A percentile compares a stretch with the other conserved stretches of the same genome.
phyloP scores from a whole-genome alignment of 768 basidiomycete genomes.

The Amanita muscaria region DNA sequence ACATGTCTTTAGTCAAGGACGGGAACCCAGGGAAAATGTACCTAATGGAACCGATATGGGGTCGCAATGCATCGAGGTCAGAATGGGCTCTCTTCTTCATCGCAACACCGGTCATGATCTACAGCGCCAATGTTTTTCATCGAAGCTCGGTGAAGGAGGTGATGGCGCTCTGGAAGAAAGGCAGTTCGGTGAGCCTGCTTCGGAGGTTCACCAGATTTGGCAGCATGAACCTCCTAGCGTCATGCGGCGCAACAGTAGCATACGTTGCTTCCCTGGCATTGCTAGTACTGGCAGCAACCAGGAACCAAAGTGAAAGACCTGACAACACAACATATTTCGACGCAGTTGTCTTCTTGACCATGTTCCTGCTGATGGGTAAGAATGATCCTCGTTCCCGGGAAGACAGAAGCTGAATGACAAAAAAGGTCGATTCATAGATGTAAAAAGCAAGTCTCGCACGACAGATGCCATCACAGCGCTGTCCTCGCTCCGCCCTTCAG shows the following conservation, averaged over 20 bases:
- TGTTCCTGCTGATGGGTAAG: slow-evolving; percentile 66
- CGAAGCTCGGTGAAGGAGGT: slow-evolving; percentile 46
- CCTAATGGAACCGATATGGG: slow-evolving; percentile 54
- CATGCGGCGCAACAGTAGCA: slow-evolving; percentile 63
- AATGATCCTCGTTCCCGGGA: background rate
- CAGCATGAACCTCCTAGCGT: slow-evolving; percentile 84
- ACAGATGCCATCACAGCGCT: slow-evolving; percentile 68
- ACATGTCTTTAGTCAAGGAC: slow-evolving; percentile 55
- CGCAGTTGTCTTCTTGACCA: slow-evolving; percentile 68
- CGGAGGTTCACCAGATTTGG: slow-evolving; percentile 64
- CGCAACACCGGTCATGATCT: slow-evolving; percentile 64
- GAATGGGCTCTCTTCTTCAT: slow-evolving; percentile 61
- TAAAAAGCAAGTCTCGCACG: slow-evolving; percentile 59
- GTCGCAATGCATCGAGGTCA: slow-evolving; percentile 48
- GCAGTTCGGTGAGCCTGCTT: slow-evolving; percentile 44
- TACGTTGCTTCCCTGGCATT: slow-evolving; percentile 72
- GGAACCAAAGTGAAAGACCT: slow-evolving; percentile 28
- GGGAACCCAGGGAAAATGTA: slow-evolving; percentile 36
- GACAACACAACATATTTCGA: slow-evolving; percentile 75
- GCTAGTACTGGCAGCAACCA: slow-evolving; percentile 47
- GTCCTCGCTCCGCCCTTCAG: slow-evolving; percentile 51
- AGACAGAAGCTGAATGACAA: too few relatives aligned
- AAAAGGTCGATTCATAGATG: slow-evolving; percentile 51
- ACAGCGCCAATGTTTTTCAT: slow-evolving; percentile 52
- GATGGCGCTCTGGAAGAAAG: slow-evolving; percentile 43